Percentiles rank a stretch among this genome's conserved stretches.
Conservation (phyloP, 768 basidiomycete genomes). For the Boletus insuetus region DNA sequence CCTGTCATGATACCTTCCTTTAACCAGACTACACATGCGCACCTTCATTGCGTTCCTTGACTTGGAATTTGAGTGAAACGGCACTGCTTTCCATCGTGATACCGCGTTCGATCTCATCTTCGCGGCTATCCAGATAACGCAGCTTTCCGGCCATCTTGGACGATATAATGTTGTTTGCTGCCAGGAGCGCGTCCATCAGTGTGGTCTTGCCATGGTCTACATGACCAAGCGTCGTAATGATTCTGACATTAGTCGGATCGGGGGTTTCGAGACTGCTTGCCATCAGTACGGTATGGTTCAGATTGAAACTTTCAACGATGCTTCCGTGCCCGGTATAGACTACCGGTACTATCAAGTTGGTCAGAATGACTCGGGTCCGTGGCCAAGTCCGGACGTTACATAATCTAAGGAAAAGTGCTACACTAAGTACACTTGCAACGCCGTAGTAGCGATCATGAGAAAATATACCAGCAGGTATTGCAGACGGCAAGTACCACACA, state of each 20-base stretch:
- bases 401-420: not conserved
- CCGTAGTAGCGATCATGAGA: too few species aligned
- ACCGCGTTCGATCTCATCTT: constrained; percentile 96
- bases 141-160: constrained; percentile 93
- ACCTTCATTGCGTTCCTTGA: constrained; percentile 68
- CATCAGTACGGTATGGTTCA: constrained; percentile 16
- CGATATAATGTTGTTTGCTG: constrained; percentile 98
- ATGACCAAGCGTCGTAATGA: constrained; percentile 84
- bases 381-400: not conserved
- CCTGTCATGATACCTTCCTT: constrained; percentile 31
- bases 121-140: constrained; percentile 90
- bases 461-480: too few species aligned
- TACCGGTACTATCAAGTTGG: too few species aligned
- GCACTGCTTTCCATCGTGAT: constrained; percentile 99
- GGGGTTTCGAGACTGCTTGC: constrained; percentile 20
- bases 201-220: constrained; percentile 98
- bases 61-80: constrained; percentile 85
- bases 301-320: not conserved
- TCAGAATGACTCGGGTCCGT: not conserved
- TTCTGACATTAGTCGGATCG: constrained; percentile 54
- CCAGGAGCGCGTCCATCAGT: constrained; percentile 90
- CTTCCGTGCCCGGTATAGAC: not conserved
- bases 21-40: constrained; percentile 24
- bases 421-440: too few species aligned
- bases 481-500: too few species aligned